Percentiles rank a stretch among this genome's conserved stretches.
Evolutionary conservation across 2,329 filamentous ascomycete species (phyloP).

Genomic region (Stagonosporopsis tanaceti): DNA sequence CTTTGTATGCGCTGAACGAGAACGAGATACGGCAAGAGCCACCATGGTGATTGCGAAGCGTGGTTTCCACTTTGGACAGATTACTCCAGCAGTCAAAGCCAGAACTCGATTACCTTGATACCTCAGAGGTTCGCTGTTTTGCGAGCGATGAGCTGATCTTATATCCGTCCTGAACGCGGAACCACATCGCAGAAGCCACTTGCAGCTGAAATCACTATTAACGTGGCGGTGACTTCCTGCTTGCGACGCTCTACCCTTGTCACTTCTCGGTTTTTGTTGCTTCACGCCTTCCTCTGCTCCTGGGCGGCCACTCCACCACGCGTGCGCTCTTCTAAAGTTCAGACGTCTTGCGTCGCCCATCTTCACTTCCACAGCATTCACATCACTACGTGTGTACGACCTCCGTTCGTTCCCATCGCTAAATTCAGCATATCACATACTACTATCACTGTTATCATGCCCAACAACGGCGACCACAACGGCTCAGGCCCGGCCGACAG

Average conservation of each 20-base stretch:
- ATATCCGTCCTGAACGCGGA: background rate
- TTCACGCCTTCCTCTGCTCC: background rate
- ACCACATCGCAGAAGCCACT: background rate
- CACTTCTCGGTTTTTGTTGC: background rate
- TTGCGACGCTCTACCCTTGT: background rate
- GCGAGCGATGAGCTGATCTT: background rate
- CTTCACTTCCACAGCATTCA: background rate
- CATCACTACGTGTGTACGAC: background rate
- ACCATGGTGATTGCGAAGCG: background rate
- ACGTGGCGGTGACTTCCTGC: background rate
- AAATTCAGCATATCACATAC: background rate
- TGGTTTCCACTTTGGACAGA: background rate
- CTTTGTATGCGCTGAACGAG: background rate
- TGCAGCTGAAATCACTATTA: background rate
- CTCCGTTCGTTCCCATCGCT: background rate
- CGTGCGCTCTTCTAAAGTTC: no score
- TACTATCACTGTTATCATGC: constrained; percentile 20
- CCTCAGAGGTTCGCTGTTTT: no score
- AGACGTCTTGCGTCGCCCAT: no score
- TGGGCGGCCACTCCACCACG: no score
- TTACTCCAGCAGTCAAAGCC: background rate
- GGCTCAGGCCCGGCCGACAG: background rate
- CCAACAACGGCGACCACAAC: constrained; percentile 6
- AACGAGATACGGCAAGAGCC: background rate
- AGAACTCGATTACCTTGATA: background rate